phyloP scores from a whole-genome alignment of 768 basidiomycete genomes.

The Basidioascus undulatus region DNA sequence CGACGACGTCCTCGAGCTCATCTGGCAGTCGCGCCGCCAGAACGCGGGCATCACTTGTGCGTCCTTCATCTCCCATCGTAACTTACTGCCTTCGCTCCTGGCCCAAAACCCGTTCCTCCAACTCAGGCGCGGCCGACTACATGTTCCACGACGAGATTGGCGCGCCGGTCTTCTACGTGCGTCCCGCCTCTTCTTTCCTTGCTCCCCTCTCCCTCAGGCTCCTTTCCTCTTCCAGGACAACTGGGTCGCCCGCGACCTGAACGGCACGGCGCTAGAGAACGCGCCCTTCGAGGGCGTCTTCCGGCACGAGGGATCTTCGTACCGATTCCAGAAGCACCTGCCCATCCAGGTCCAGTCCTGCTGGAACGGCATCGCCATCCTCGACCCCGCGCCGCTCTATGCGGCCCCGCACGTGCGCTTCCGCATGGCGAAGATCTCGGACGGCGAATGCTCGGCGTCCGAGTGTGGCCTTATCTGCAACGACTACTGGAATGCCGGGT shows the following conservation, averaged over 20 bases:
- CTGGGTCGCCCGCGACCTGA: conserved; percentile 97
- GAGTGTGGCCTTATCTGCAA: conserved; percentile 96
- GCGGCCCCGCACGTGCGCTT: conserved; percentile 70
- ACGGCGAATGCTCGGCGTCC: conserved; percentile 78
- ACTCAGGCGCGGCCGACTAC: conserved; percentile 88
- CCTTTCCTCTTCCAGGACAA: conserved; percentile 31
- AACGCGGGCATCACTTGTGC: conserved; percentile 96
- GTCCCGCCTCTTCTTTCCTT: background rate
- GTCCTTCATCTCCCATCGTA: too few species aligned
- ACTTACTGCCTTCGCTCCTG: too few species aligned
- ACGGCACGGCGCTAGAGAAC: conserved; percentile 93
- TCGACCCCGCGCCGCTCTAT: conserved; percentile 93
- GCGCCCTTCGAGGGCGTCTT: conserved; percentile 88
- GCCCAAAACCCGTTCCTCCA: too few species aligned
- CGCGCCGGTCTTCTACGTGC: conserved; percentile 70
- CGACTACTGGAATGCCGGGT: conserved; percentile 91
- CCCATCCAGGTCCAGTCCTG: conserved; percentile 92
- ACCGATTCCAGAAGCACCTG: conserved; percentile 71
- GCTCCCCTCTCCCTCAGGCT: background rate
- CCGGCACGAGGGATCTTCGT: conserved; percentile 49
- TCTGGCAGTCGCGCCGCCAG: conserved; percentile 76
- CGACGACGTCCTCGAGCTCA: conserved; percentile 90
- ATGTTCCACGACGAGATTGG: conserved; percentile 94
- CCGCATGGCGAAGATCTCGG: conserved; percentile 74
- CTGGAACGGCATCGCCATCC: conserved; percentile 92